Conservation (phyloP, 441 rosid genomes). For the Croton setiger region DNA sequence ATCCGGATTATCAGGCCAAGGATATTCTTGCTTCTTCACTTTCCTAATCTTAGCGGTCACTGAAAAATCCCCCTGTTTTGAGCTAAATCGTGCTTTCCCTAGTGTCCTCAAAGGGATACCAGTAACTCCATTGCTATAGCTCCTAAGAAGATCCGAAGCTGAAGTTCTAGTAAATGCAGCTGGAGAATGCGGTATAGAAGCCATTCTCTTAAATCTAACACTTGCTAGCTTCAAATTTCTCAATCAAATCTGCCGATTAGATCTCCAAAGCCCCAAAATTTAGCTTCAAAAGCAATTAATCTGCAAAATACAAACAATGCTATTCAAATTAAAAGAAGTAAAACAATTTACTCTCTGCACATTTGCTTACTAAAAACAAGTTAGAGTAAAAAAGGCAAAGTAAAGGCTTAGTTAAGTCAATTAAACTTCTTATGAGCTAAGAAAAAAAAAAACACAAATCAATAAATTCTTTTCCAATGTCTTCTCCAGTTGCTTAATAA, state of each 20-base stretch:
- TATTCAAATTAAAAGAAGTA: not conserved
- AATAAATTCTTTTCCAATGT: not conserved
- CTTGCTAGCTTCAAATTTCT: constrained; percentile 16
- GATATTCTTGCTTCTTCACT: constrained; percentile 80
- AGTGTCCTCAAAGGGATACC: constrained; percentile 59
- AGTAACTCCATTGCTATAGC: constrained; percentile 47
- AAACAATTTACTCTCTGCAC: not conserved
- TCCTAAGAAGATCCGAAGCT: constrained; percentile 80
- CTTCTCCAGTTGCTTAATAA: not conserved
- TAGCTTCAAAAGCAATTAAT: not conserved
- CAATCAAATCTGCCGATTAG: constrained; percentile 24
- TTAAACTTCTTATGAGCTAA: not conserved
- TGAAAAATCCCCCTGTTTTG: constrained; percentile 29
- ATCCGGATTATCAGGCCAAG: constrained; percentile 87
- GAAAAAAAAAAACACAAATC: not conserved
- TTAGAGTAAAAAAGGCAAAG: too few species aligned
- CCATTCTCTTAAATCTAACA: constrained; percentile 37
- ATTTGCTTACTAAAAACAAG: too few species aligned
- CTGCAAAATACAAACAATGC: constrained; percentile 4
- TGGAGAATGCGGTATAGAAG: constrained; percentile 53
- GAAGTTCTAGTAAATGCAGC: constrained; percentile 44
- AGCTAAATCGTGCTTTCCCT: constrained; percentile 41
- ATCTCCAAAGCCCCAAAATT: constrained; percentile 16
- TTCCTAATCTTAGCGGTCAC: constrained; percentile 65
- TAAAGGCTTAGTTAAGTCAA: too few species aligned